These are phyloP conservation scores for Geotrichum australiense DNA, from an alignment of 1,139 yeast genomes.

Conservation along the genomic window DNA sequence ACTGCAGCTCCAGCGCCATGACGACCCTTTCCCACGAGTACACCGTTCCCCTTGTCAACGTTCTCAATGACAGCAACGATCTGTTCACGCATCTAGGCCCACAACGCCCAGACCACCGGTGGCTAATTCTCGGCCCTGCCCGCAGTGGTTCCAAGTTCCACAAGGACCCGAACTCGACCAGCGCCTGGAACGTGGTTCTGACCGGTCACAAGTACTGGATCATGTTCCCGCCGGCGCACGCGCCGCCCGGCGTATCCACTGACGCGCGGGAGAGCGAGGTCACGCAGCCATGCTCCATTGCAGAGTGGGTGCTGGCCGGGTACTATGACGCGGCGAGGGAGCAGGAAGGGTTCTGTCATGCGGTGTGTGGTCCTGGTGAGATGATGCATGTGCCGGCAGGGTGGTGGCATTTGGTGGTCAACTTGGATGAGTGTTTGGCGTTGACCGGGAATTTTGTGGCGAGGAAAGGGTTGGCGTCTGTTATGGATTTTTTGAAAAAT, in stretches of 20 bases:
- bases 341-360: slow-evolving; percentile 46
- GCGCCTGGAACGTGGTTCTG: slow-evolving; percentile 83
- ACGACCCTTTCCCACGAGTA: slow-evolving; percentile 48
- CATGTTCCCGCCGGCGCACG: slow-evolving; percentile 63
- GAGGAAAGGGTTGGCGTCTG: slow-evolving; percentile 45
- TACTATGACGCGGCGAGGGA: slow-evolving; percentile 56
- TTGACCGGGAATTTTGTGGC: slow-evolving; percentile 88
- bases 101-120: slow-evolving; percentile 81
- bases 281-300: slow-evolving; percentile 83
- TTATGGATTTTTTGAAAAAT: slow-evolving; percentile 58
- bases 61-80: slow-evolving; percentile 32
- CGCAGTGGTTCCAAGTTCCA: slow-evolving; percentile 86
- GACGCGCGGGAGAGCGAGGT: slow-evolving; percentile 78
- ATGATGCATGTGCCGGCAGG: slow-evolving; percentile 86
- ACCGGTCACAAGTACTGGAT: slow-evolving; percentile 79
- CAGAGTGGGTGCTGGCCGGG: slow-evolving; percentile 84
- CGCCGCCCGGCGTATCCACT: slow-evolving; percentile 81
- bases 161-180: slow-evolving; percentile 84
- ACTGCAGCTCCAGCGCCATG: slow-evolving; percentile 66
- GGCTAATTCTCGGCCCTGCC: slow-evolving; percentile 80
- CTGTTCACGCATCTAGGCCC: slow-evolving; percentile 32
- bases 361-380: slow-evolving; percentile 74
- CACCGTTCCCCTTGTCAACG: slow-evolving; percentile 46
- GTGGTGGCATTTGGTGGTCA: slow-evolving; percentile 94
- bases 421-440: slow-evolving; percentile 68